Conservation (phyloP, 192 early-diverging fungal genomes). For the Linnemannia exigua region DNA sequence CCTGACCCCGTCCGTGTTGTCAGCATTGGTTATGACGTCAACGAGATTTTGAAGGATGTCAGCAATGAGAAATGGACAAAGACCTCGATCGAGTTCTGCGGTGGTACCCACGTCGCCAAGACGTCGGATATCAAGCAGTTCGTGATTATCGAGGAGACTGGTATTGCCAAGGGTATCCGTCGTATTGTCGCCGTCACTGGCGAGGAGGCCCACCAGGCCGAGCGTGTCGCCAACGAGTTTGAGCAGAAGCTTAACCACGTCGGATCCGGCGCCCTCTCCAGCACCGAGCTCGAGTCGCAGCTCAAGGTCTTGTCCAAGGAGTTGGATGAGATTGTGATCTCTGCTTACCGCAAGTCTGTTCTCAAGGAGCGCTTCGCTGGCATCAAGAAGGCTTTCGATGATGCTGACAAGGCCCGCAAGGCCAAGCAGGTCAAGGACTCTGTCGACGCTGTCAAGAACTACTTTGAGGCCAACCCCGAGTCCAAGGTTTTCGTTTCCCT, state of each 20-base stretch:
- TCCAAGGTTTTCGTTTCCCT: conserved; percentile 76
- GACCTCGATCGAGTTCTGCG: conserved; percentile 96
- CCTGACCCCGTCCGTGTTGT: conserved; percentile 99
- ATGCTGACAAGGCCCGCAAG: conserved; percentile 92
- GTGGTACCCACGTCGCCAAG: conserved; percentile 90
- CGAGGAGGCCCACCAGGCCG: conserved; percentile 83
- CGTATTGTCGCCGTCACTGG: conserved; percentile 96
- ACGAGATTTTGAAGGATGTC: conserved; percentile 86
- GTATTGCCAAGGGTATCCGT: conserved; percentile 97
- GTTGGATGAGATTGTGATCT: conserved; percentile 83
- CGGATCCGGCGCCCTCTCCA: conserved; percentile 62
- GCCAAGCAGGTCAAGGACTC: conserved; percentile 86
- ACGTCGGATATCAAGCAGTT: conserved; percentile 93
- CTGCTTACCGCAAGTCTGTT: conserved; percentile 81
- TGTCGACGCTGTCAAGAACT: conserved; percentile 47
- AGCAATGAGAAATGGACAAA: conserved; percentile 84
- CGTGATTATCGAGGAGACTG: conserved; percentile 88
- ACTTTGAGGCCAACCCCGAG: conserved; percentile 47
- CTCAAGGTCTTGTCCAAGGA: conserved; percentile 87
- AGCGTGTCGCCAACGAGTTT: conserved; percentile 78
- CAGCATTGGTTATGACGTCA: conserved; percentile 89
- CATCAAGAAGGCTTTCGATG: conserved; percentile 88
- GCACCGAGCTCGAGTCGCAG: conserved; percentile 76
- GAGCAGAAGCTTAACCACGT: conserved; percentile 73
- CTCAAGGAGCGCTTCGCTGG: conserved; percentile 79